Conservation (phyloP, 176 grass and related monocot genomes). For the Zea luxurians region DNA sequence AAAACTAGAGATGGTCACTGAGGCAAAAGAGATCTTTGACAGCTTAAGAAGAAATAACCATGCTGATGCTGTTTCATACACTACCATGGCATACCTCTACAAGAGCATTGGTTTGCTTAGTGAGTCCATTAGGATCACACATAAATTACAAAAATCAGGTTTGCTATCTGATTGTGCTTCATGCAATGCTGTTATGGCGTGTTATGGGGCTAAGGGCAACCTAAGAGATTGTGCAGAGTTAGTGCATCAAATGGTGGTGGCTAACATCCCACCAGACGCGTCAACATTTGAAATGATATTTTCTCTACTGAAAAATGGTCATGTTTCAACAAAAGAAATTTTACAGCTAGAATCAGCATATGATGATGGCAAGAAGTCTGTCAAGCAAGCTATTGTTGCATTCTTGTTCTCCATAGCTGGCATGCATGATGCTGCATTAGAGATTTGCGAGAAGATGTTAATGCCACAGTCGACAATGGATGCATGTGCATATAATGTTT, state of each 20-base stretch:
- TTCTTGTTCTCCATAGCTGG: constrained; percentile 59
- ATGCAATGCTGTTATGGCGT: constrained; percentile 63
- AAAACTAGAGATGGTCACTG: constrained; percentile 64
- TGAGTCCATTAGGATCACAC: constrained; percentile 47
- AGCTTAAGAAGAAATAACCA: constrained; percentile 45
- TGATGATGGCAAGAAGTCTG: constrained; percentile 39
- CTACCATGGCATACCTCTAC: constrained; percentile 67
- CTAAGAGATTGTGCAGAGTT: constrained; percentile 62
- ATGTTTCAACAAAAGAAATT: constrained; percentile 45
- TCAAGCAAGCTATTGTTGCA: constrained; percentile 49
- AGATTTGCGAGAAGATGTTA: constrained; percentile 54
- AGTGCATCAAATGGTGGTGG: constrained; percentile 60
- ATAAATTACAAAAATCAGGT: constrained; percentile 58
- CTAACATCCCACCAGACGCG: constrained; percentile 52
- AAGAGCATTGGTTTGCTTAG: constrained; percentile 69
- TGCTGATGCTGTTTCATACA: constrained; percentile 59
- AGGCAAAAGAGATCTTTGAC: constrained; percentile 66
- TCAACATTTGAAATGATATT: constrained; percentile 58
- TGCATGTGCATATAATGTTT: constrained; percentile 58
- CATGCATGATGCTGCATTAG: constrained; percentile 50
- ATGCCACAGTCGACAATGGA: constrained; percentile 40
- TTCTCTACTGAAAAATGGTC: constrained; percentile 50
- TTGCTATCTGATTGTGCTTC: constrained; percentile 59
- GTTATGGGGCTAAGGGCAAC: constrained; percentile 49
- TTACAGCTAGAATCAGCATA: constrained; percentile 61